Base-by-base conservation (phyloP, 2,329 filamentous ascomycete species). In the Colletotrichum eremochloae region DNA sequence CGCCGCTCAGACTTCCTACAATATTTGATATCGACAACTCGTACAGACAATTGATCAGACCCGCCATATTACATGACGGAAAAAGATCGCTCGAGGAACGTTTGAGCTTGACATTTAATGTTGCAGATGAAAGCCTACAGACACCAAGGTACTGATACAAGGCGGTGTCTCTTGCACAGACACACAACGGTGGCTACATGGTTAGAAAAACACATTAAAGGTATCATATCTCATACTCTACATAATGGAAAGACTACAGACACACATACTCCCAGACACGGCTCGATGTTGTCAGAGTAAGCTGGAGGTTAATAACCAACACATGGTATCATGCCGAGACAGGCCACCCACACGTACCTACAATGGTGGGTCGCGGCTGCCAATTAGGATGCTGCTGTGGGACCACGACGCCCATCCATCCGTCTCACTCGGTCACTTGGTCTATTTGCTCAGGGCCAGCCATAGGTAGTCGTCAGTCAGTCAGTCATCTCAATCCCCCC, bases 341-440 rank as follows among this genome's bases (percentile, higher is more conserved):
- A 60, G 18, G 18, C n/a, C 46, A 38, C 63, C 46, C 58, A 38
- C 38, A 40, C 9, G 2, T 24, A 40, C 9, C 5, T 5, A 36
- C 5, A 44, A 44, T n/a, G 38, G 55, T 50, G 68, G 55, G 44
- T 36, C 62, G 31, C 44, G 48, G 48, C 48, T 50, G 38, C 62
- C 62, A 24, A n/a, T 38, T 46, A 38, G 7, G 48, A 42, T 29
- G 65, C 66, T 38, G 62, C 24, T 8, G 62, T n/a, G 48, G 46
- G 60, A 20, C 46, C 31, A 18, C 12, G 33, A 36, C 18, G 44
- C 31, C 46, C 40, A 36, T 6, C 3, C 42, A 63, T 38, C 31
- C 31, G 60, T 33, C 24, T 33, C 46, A 48, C 14, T 31, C 15
- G 29, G 40, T 24, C 9, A 38, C 36, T 52, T 14, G 38, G 29